Base-by-base conservation (phyloP, 371 early-diverging fungal species). In the Mucor racemosus region DNA sequence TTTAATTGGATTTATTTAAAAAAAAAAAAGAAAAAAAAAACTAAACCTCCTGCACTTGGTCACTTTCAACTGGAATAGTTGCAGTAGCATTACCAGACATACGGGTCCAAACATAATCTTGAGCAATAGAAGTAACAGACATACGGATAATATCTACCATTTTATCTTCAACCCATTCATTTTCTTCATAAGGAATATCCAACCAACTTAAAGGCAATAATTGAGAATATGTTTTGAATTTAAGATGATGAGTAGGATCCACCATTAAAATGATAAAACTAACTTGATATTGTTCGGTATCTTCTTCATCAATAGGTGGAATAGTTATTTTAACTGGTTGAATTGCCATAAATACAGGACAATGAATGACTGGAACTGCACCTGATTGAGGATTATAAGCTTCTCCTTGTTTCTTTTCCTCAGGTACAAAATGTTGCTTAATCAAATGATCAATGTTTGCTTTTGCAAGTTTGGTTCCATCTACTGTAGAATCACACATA, bases 91-190 rank as follows among this genome's bases (percentile, higher is more conserved):
- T 50, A 57, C 81, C 79, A 1, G 82, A 74, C 90, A 89, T 89
- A 35, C 90, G 78, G 7, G 86, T 86, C 83, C 83, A 88, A n/a
- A 89, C 90, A 76, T 89, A 89, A 63, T 89, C 88, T 61, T 88
- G 88, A 8, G 88, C 90, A 50, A 89, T 71, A 0, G 85, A 81
- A 35, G 84, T 84, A 0, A 88, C 88, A 5, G 86, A 80, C 71
- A 84, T 66, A 36, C 83, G 80, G 39, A 89, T 78, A 17, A 83
- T 75, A 41, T 85, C 86, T 1, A 82, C 84, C 80, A 89, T 83
- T 56, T 87, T 81, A 56, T 86, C 86, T 66, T 89, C 88, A 7
- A 89, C 88, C 90, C 90, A 89, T 69, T 88, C 88, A 71, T 86
- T 88, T 53, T 88, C 88, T 67, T 88, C 88, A 62, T 84, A 85